phyloP scores from a whole-genome alignment of 1,284 basidiomycete genomes.

The Neolentinus lepideus region DNA sequence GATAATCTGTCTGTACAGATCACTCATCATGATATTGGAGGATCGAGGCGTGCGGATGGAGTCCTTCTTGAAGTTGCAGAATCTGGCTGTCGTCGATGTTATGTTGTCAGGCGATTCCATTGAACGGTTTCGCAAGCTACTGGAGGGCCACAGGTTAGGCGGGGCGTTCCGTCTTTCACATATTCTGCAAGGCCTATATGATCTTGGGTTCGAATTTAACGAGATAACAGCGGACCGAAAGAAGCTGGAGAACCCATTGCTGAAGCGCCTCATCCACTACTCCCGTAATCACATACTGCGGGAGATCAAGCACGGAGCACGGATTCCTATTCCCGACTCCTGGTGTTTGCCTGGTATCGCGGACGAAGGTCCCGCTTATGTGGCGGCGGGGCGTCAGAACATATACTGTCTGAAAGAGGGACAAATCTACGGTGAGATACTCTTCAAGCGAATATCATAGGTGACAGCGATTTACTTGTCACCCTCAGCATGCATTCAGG shows the following conservation, averaged over 20 bases:
- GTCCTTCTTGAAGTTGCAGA: conserved; percentile 51
- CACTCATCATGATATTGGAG: conserved; percentile 67
- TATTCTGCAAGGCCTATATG: conserved; percentile 41
- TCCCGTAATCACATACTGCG: not conserved
- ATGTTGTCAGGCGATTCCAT: conserved; percentile 50
- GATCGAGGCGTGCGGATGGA: conserved; percentile 48
- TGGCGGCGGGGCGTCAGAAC: conserved; percentile 35
- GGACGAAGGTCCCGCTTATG: conserved; percentile 66
- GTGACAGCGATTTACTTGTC: not conserved
- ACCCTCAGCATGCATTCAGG: conserved; percentile 47
- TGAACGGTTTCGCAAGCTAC: conserved; percentile 33
- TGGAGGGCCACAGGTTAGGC: conserved; percentile 47
- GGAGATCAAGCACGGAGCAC: conserved; percentile 65
- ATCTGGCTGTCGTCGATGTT: conserved; percentile 41
- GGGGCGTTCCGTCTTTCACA: conserved; percentile 38
- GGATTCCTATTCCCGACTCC: conserved; percentile 62
- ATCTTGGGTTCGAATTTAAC: conserved; percentile 40
- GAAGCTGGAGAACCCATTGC: conserved; percentile 47
- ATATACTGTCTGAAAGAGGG: conserved; percentile 46
- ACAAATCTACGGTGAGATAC: conserved; percentile 49
- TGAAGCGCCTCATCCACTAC: conserved; percentile 36
- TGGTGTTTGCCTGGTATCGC: conserved; percentile 70
- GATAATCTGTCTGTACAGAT: conserved; percentile 27
- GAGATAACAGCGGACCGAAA: conserved; percentile 21
- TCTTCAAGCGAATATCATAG: not conserved